Evolutionary conservation across 306 rosid genomes (phyloP), one percentile per base, ranked within the genome.

Genomic region (Urtica urens): DNA sequence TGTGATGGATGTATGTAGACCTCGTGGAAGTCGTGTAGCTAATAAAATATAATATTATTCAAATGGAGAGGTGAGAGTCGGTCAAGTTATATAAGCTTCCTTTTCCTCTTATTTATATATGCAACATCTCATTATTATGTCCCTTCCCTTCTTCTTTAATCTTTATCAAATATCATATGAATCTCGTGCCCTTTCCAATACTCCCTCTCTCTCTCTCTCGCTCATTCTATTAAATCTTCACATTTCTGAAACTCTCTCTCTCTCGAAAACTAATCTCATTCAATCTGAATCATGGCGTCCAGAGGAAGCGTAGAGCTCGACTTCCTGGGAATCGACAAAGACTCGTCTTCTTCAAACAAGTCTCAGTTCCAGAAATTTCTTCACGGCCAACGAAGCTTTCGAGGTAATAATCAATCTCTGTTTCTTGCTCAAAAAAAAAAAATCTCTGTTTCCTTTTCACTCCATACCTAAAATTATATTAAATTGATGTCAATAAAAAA

Each of bases 361-460:
- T 65, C 73, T 46, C 75, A 64, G 49, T 68, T 68, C 64, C 79
- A 64, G 58, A 70, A 63, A 59, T 67, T 75, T 16, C 63, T 75
- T 8, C 62, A 67, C 16, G 64, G 71, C 39, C 73, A 63, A 28
- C 38, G 73, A 58, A 75, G 74, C 73, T 12, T 65, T 37, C 60
- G 63, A 35, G 80, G 74, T 68, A n/a, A n/a, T n/a, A n/a, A n/a
- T n/a, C n/a, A n/a, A n/a, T n/a, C n/a, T n/a, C n/a, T n/a, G n/a
- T n/a, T n/a, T n/a, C n/a, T n/a, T n/a, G n/a, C n/a, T n/a, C n/a
- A n/a, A n/a, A n/a, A n/a, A n/a, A n/a, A n/a, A n/a, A n/a, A n/a
- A n/a, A n/a, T n/a, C n/a, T n/a, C n/a, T n/a, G n/a, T n/a, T n/a
- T n/a, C n/a, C n/a, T n/a, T n/a, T n/a, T n/a, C n/a, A n/a, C n/a